phyloP scores from a whole-genome alignment of 2,329 filamentous ascomycete genomes.

The Paecilomyces sp. region DNA sequence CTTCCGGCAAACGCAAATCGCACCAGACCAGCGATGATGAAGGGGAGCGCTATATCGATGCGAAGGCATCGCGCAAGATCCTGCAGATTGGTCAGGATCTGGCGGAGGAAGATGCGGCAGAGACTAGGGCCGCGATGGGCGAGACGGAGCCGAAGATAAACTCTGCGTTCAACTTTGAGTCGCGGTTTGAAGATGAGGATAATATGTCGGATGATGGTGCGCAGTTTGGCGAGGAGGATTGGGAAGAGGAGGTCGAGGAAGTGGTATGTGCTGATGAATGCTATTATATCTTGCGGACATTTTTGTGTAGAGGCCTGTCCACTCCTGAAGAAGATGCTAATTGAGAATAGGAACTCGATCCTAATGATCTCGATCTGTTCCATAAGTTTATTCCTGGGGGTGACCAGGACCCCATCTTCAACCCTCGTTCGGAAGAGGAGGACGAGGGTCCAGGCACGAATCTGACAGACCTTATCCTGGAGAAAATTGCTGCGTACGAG shows the following conservation, averaged over 20 bases:
- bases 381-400: slow-evolving; percentile 77
- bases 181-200: slow-evolving; percentile 56
- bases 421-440: slow-evolving; percentile 44
- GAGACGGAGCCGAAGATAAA: slow-evolving; percentile 44
- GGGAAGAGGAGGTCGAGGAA: slow-evolving; percentile 60
- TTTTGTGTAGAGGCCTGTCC: slow-evolving; percentile 1
- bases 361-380: slow-evolving; percentile 82
- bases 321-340: slow-evolving; percentile 6
- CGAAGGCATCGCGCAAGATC: slow-evolving; percentile 82
- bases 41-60: slow-evolving; percentile 69
- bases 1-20: slow-evolving; percentile 61
- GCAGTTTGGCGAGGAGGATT: slow-evolving; percentile 55
- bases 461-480: slow-evolving; percentile 83
- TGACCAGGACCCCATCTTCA: slow-evolving; percentile 65
- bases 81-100: slow-evolving; percentile 83
- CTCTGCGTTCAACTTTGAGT: slow-evolving; percentile 71
- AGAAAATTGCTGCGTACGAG: slow-evolving; percentile 91
- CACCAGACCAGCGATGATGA: slow-evolving; percentile 45
- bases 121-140: slow-evolving; percentile 29
- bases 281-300: background rate
- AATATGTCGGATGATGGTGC: slow-evolving; percentile 43
- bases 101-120: slow-evolving; percentile 67
- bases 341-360: slow-evolving; percentile 63
- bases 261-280: slow-evolving; percentile 22
- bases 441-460: slow-evolving; percentile 60